These are phyloP conservation scores for Sphagnum contortum DNA, from an alignment of 225 moss, liverwort and hornwort species.

Conservation along the genomic window DNA sequence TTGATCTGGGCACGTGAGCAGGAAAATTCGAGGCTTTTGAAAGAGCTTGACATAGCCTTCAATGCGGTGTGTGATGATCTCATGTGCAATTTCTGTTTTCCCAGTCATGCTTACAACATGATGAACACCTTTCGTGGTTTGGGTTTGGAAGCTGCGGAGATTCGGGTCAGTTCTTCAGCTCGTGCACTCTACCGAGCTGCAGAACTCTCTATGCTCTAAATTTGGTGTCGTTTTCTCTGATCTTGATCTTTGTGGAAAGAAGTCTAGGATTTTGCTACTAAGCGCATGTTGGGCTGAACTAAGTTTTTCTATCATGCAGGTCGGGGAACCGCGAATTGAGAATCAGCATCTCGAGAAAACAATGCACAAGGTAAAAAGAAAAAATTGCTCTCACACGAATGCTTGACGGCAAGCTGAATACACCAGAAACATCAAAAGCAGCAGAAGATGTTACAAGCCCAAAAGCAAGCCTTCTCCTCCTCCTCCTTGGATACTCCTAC, in stretches of 20 bases:
- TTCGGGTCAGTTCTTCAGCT: slow-evolving; percentile 12
- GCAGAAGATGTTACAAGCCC: background rate
- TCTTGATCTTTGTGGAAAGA: too few species aligned
- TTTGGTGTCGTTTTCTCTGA: too few species aligned
- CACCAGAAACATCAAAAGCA: too few species aligned
- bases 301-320: slow-evolving; percentile 2
- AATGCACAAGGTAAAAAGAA: slow-evolving; percentile 25
- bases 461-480: background rate
- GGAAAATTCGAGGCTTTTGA: slow-evolving; percentile 62
- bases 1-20: slow-evolving; percentile 15
- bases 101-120: background rate
- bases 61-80: slow-evolving; percentile 27
- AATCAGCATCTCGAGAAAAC: slow-evolving; percentile 37
- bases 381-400: background rate
- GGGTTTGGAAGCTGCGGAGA: slow-evolving; percentile 4
- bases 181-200: too few species aligned
- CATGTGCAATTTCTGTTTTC: background rate
- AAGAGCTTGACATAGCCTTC: slow-evolving; percentile 46
- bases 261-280: too few species aligned
- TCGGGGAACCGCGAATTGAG: slow-evolving; percentile 25
- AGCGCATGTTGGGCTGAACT: too few species aligned
- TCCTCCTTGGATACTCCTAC: background rate
- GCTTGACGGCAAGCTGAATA: background rate
- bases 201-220: too few species aligned
- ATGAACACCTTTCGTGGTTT: too few species aligned